These are phyloP conservation scores for Tetrapyrgos nigripes DNA, from an alignment of 1,284 basidiomycete genomes.

Conservation along the genomic window DNA sequence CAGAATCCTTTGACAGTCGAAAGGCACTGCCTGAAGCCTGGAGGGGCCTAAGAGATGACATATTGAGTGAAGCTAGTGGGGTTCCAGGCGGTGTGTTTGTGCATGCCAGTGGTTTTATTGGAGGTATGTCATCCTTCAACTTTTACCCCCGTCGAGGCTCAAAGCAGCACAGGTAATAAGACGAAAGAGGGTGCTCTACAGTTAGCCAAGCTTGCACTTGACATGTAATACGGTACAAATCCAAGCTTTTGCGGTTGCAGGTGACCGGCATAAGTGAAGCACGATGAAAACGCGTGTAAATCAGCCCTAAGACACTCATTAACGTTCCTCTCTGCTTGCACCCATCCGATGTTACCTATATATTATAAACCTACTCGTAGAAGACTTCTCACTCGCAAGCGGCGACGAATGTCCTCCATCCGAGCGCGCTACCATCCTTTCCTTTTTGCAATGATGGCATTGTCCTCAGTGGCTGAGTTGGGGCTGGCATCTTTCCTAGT, in stretches of 20 bases:
- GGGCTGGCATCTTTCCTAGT: constrained; percentile 76
- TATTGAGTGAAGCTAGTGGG: constrained; percentile 76
- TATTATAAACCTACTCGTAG: neutral
- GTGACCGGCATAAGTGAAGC: neutral
- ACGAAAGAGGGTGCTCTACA: constrained; percentile 88
- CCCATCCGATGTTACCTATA: constrained; percentile 1
- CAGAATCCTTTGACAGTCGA: constrained; percentile 89
- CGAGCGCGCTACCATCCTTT: constrained; percentile 68
- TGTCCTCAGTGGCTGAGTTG: constrained; percentile 71
- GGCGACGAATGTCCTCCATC: constrained; percentile 42
- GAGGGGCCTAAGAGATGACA: constrained; percentile 91
- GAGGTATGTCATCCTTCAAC: constrained; percentile 59
- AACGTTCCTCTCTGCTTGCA: too few species aligned
- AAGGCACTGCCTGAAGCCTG: constrained; percentile 94
- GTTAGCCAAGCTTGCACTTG: constrained; percentile 79
- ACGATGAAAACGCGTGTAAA: neutral
- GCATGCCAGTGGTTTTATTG: constrained; percentile 96
- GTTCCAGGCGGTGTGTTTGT: constrained; percentile 91
- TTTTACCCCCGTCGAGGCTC: constrained; percentile 6
- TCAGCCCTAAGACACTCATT: too few species aligned
- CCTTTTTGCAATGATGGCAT: constrained; percentile 71
- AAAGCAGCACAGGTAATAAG: constrained; percentile 71
- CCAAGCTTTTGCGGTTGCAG: neutral
- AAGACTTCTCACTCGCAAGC: constrained; percentile 2
- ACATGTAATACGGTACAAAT: constrained; percentile 38